Evolutionary conservation across 441 rosid genomes (phyloP).

Genomic region (Arabidopsis hybrid): DNA sequence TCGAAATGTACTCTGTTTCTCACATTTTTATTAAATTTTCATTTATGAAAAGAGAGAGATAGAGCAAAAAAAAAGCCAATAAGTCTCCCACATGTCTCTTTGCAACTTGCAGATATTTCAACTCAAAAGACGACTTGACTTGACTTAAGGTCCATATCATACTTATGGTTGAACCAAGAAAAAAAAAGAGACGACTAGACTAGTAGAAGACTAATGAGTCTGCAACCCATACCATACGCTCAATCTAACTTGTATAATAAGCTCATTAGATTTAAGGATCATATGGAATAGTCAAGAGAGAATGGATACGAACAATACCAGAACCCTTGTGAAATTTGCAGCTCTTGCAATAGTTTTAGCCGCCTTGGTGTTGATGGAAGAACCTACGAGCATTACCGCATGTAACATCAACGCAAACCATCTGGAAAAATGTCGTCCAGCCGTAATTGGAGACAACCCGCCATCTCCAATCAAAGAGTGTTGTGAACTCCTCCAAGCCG

Average conservation of each 20-base stretch:
- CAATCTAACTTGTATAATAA: constrained; percentile 1
- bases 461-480: constrained; percentile 46
- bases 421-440: constrained; percentile 47
- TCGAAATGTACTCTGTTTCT: not conserved
- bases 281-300: constrained; percentile 9
- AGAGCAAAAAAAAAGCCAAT: not conserved
- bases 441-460: constrained; percentile 48
- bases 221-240: constrained; percentile 22
- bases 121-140: not conserved
- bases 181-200: constrained; percentile 17
- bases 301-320: constrained; percentile 28
- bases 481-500: constrained; percentile 42
- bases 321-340: constrained; percentile 21
- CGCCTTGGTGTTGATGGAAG: constrained; percentile 15
- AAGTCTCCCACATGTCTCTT: constrained; percentile 2
- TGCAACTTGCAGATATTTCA: not conserved
- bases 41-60: too few relatives aligned
- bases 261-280: constrained; percentile 5
- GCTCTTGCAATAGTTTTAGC: constrained; percentile 14
- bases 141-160: too few relatives aligned
- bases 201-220: constrained; percentile 22
- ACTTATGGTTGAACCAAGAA: too few relatives aligned
- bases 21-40: not conserved
- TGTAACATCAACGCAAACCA: constrained; percentile 44
- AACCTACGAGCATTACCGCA: constrained; percentile 18